phyloP scores from a whole-genome alignment of 2,329 filamentous ascomycete species.

The Penicillium sp. region DNA sequence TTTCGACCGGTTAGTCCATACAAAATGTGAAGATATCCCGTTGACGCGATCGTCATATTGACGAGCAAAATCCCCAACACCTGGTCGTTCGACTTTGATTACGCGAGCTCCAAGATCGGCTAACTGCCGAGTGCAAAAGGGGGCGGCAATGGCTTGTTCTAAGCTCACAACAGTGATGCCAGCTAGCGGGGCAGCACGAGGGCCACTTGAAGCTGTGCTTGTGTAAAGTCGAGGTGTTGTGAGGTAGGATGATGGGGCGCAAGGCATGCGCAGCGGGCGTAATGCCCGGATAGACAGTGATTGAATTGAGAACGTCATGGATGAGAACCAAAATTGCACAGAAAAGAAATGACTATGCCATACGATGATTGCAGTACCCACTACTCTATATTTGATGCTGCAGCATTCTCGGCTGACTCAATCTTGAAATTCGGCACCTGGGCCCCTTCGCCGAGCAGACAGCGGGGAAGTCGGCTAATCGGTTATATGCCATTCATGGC shows the following conservation, averaged over 20 bases:
- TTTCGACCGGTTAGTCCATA: slow-evolving; percentile 61
- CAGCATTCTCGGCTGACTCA: neutral
- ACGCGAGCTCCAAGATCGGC: slow-evolving; percentile 59
- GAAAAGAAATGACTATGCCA: neutral
- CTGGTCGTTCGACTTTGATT: slow-evolving; percentile 59
- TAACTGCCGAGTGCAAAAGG: slow-evolving; percentile 59
- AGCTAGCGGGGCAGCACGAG: slow-evolving; percentile 38
- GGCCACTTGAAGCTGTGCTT: neutral
- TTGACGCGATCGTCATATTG: slow-evolving; percentile 56
- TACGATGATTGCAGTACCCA: neutral
- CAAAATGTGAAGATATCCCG: slow-evolving; percentile 57
- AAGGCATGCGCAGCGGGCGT: neutral
- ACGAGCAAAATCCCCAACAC: slow-evolving; percentile 57
- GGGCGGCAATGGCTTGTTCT: slow-evolving; percentile 60
- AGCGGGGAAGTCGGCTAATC: slow-evolving; percentile 55
- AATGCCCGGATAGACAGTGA: neutral
- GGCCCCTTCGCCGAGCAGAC: slow-evolving; percentile 65
- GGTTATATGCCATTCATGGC: slow-evolving; percentile 15
- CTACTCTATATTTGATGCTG: neutral
- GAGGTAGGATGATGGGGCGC: neutral
- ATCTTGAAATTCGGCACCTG: neutral
- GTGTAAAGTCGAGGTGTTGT: slow-evolving; percentile 12
- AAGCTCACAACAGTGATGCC: slow-evolving; percentile 58
- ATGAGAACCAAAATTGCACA: neutral
- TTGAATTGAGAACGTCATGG: slow-evolving; percentile 10